Evolutionary conservation across 2,329 filamentous ascomycete genomes (phyloP).

Genomic region (Capronia epimyces): DNA sequence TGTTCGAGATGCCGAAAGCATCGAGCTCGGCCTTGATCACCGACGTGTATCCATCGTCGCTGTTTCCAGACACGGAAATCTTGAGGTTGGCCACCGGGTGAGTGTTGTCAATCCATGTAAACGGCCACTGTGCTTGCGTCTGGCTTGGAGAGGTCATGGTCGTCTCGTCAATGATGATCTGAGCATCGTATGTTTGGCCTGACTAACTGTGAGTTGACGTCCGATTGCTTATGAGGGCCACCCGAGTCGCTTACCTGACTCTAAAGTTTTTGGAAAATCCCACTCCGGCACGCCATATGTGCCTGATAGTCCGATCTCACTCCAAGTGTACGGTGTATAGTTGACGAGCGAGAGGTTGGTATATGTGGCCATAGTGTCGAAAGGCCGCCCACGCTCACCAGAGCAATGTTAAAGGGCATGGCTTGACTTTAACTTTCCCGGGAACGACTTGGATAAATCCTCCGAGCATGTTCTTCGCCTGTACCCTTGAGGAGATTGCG

Average conservation of each 20-base stretch:
- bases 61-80: slow-evolving; percentile 1
- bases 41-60: not conserved
- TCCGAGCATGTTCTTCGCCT: too few species aligned
- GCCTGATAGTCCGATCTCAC: not conserved
- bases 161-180: not conserved
- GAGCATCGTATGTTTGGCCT: slow-evolving; percentile 1
- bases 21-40: slow-evolving; percentile 22
- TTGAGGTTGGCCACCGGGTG: slow-evolving; percentile 1
- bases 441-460: too few species aligned
- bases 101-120: not conserved
- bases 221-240: not conserved
- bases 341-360: slow-evolving; percentile 7
- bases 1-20: slow-evolving; percentile 22
- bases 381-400: not conserved
- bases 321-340: slow-evolving; percentile 7
- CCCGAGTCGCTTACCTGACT: not conserved
- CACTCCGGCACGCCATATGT: slow-evolving; percentile 1
- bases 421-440: not conserved
- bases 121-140: not conserved
- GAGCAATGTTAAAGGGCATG: not conserved
- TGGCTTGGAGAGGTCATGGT: not conserved
- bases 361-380: not conserved
- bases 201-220: not conserved
- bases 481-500: too few species aligned
- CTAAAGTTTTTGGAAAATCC: slow-evolving; percentile 1